phyloP scores from a whole-genome alignment of 2,329 filamentous ascomycete genomes.

The Ophiosphaerella korrae region DNA sequence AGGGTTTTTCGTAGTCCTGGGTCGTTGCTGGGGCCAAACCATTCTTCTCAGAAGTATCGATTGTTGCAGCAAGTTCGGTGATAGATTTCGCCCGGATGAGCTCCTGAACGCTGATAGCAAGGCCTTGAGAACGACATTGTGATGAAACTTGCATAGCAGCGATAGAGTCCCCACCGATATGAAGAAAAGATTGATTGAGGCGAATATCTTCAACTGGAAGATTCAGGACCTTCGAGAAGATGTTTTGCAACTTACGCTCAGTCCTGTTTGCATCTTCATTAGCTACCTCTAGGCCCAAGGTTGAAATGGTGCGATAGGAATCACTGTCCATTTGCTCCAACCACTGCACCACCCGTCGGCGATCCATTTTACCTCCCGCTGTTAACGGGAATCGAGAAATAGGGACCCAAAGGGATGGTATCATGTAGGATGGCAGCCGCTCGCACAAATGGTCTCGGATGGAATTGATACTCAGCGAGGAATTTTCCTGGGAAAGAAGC shows the following conservation, averaged over 20 bases:
- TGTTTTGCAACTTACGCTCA: constrained; percentile 35
- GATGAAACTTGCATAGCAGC: constrained; percentile 44
- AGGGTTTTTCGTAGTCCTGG: constrained; percentile 29
- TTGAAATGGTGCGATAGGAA: constrained; percentile 32
- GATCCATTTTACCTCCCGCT: constrained; percentile 41
- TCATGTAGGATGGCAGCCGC: constrained; percentile 41
- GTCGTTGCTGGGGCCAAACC: constrained; percentile 1
- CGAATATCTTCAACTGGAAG: constrained; percentile 32
- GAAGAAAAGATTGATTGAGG: constrained; percentile 41
- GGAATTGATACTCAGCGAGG: constrained; percentile 25
- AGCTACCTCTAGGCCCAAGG: constrained; percentile 22
- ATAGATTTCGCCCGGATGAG: constrained; percentile 42
- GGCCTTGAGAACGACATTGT: constrained; percentile 35
- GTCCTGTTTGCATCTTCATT: constrained; percentile 20
- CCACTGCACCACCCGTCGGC: constrained; percentile 36
- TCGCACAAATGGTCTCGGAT: constrained; percentile 38
- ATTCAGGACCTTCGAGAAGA: constrained; percentile 39
- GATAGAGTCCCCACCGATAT: constrained; percentile 44
- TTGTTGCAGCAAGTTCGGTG: constrained; percentile 27
- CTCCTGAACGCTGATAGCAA: constrained; percentile 40
- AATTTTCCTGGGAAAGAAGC: constrained; percentile 26
- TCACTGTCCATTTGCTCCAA: constrained; percentile 37
- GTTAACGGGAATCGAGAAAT: constrained; percentile 37
- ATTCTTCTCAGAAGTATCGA: constrained; percentile 16
- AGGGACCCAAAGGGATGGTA: constrained; percentile 39